Base-by-base conservation (phyloP, 495 filamentous ascomycete species). In the Mytilinidion resinicola region DNA sequence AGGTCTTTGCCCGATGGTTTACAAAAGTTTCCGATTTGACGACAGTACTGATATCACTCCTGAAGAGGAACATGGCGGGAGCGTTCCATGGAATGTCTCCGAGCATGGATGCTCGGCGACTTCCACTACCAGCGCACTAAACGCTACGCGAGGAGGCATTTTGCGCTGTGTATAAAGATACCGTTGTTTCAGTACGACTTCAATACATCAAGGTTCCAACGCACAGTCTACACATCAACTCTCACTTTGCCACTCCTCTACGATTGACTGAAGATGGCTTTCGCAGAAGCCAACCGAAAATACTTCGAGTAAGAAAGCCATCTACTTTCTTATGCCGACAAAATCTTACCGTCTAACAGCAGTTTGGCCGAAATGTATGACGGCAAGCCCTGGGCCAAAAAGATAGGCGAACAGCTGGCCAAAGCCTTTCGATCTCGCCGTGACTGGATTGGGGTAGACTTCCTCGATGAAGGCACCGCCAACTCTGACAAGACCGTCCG, bases 381-480 rank as follows among this genome's bases (percentile, higher is more conserved):
- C 51, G 72, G 35, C 38, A 67, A 68, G 43, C 72, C 56, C 65
- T 83, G 74, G 76, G 69, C 59, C 44, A 68, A 56, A 48, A 63
- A 65, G 38, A 64, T 70, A 41, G 69, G 55, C 59, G 55, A 19
- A 30, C 76, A 57, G 61, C 62, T 69, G 57, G 75, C 69, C 10
- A 70, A 75, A 59, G 79, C 70, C 59, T 73, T 86, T 50, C 76
- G 73, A 25, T 65, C 68, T 8, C 76, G 78, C 21, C 75, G 82
- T 12, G 75, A 78, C 35, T 90, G 86, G 77, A 79, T 88, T 53
- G 83, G 81, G 19, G 77, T 82, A 17, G 75, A 77, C 55, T 84
- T 82, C 79, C 73, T 68, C 12, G 73, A 58, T 20, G 71, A 55
- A 46, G 39, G 59, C 25, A 36, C 56, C 44, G 51, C 17, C 21